Percentiles rank a stretch among this genome's conserved stretches.
Conservation (phyloP, 306 rosid genomes). For the Medicago arabica region DNA sequence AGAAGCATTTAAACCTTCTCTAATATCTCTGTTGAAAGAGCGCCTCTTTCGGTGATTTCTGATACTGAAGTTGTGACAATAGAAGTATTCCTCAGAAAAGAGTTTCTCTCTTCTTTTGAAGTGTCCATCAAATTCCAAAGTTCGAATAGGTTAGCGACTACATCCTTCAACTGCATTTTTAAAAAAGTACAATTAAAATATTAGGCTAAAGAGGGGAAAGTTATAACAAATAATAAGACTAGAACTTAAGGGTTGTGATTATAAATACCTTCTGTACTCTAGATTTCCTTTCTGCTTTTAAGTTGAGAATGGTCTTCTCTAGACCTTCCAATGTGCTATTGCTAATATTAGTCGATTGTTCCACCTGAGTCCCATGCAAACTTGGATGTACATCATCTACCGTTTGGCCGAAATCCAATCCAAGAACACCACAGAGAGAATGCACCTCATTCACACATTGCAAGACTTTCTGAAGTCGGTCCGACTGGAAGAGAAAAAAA, state of each 20-base stretch:
- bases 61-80: conserved; percentile 63
- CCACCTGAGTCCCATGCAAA: conserved; percentile 67
- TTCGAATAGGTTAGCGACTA: conserved; percentile 67
- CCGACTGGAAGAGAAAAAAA: conserved; percentile 66
- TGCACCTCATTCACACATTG: conserved; percentile 90
- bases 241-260: background rate
- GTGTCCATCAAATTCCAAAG: conserved; percentile 99
- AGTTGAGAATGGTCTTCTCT: conserved; percentile 69
- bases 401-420: conserved; percentile 84
- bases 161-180: conserved; percentile 79
- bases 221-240: conserved; percentile 13
- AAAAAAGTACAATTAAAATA: conserved; percentile 21
- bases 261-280: conserved; percentile 73
- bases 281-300: conserved; percentile 76
- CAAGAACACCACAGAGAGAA: conserved; percentile 83
- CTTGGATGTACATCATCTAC: conserved; percentile 93
- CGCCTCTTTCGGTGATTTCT: conserved; percentile 71
- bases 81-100: conserved; percentile 63
- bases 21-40: conserved; percentile 73
- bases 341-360: conserved; percentile 89
- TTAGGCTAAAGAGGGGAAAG: conserved; percentile 5
- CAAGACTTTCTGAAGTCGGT: conserved; percentile 91
- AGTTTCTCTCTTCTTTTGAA: conserved; percentile 73
- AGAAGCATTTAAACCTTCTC: conserved; percentile 67
- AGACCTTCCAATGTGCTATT: conserved; percentile 89